Evolutionary conservation across 768 basidiomycete genomes (phyloP).

Genomic region (Amanita rubescens): DNA sequence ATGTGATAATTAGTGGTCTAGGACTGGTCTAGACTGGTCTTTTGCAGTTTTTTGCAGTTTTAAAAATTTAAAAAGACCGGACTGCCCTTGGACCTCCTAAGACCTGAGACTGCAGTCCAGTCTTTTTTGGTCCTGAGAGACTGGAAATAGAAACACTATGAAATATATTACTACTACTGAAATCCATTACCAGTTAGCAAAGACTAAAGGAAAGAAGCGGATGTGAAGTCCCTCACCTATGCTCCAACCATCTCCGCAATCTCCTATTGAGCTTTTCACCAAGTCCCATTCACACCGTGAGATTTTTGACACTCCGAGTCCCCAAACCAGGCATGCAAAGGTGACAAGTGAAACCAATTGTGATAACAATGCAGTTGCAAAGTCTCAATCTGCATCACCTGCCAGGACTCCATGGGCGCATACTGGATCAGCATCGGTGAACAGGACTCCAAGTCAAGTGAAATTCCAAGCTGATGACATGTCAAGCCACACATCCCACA

Average conservation of each 20-base stretch:
- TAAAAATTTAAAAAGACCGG: too few relatives aligned
- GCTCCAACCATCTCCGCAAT: background rate
- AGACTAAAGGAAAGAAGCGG: background rate
- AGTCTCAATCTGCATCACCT: background rate
- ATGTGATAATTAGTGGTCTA: too few relatives aligned
- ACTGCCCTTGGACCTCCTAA: too few relatives aligned
- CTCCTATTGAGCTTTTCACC: too few relatives aligned
- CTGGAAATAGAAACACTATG: too few relatives aligned
- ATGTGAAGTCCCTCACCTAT: background rate
- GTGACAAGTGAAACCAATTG: background rate
- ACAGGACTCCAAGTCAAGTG: too few relatives aligned
- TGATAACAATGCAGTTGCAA: background rate
- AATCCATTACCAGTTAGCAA: background rate
- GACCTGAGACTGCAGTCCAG: too few relatives aligned
- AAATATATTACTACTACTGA: background rate
- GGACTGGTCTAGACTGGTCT: too few relatives aligned
- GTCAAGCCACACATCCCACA: background rate
- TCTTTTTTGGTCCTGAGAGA: too few relatives aligned
- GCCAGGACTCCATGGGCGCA: background rate
- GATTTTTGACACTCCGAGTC: background rate
- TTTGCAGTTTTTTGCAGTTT: too few relatives aligned
- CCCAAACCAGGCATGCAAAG: background rate
- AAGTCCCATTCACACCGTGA: background rate
- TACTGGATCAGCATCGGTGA: background rate
- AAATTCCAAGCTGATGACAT: background rate